phyloP scores from a whole-genome alignment of 257 asterid genomes.

The Echites panduratus region DNA sequence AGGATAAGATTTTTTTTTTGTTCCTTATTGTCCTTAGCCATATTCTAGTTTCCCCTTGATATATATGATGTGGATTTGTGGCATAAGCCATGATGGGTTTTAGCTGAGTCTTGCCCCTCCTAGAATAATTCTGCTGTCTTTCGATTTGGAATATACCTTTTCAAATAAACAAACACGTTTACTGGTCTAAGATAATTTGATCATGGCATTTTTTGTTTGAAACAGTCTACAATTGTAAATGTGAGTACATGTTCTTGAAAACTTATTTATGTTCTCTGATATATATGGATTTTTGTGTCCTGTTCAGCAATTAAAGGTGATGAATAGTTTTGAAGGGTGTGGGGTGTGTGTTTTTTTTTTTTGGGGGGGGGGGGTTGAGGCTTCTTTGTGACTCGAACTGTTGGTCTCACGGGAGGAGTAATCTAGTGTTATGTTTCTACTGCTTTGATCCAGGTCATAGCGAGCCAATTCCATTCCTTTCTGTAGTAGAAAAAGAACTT shows the following conservation, averaged over 20 bases:
- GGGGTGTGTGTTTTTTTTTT: too few species aligned
- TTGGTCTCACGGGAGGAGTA: not conserved
- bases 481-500: too few species aligned
- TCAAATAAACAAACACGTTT: conserved; percentile 8
- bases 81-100: conserved; percentile 16
- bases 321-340: not conserved
- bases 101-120: conserved; percentile 16
- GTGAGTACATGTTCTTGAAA: too few species aligned
- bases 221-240: too few species aligned
- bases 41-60: not conserved
- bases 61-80: conserved; percentile 14
- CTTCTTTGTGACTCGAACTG: not conserved
- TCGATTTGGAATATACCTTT: conserved; percentile 1
- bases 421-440: not conserved
- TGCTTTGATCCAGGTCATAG: not conserved
- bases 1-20: not conserved
- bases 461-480: too few species aligned
- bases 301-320: not conserved
- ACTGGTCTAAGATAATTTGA: not conserved
- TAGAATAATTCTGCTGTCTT: conserved; percentile 24
- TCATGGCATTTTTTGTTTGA: too few species aligned
- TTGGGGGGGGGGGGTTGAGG: too few species aligned
- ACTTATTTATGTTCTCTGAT: not conserved
- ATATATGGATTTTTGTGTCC: not conserved
- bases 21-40: not conserved